Conservation (phyloP, 2,329 filamentous ascomycete genomes). For the Fusarium robinianum region DNA sequence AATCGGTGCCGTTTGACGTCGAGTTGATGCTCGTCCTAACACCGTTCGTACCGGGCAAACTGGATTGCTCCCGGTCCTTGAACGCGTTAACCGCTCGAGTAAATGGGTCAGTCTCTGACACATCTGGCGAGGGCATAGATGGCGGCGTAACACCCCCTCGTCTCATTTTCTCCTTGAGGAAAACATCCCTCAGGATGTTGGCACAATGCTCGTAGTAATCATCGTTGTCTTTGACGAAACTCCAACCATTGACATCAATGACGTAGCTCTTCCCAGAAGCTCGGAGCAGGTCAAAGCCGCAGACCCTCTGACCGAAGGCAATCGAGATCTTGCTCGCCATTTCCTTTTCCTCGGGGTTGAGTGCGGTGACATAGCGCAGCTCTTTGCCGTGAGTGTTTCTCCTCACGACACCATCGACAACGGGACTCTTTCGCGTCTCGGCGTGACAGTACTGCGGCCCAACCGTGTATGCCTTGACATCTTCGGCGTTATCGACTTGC, state of each 20-base stretch:
- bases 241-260: constrained; percentile 99
- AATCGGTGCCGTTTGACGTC: constrained; percentile 29
- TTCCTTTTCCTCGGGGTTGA: constrained; percentile 77
- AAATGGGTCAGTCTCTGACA: constrained; percentile 51
- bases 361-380: constrained; percentile 87
- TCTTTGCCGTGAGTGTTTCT: constrained; percentile 98
- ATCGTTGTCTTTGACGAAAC: constrained; percentile 99
- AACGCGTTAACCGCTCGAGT: constrained; percentile 38
- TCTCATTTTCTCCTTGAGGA: constrained; percentile 76
- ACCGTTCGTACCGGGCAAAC: constrained; percentile 22
- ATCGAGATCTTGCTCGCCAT: constrained; percentile 90
- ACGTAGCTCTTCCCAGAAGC: constrained; percentile 91
- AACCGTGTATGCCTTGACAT: constrained; percentile 98
- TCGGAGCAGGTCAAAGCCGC: constrained; percentile 91
- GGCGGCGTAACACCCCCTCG: constrained; percentile 64
- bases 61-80: constrained; percentile 47
- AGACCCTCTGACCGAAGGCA: constrained; percentile 92
- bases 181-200: constrained; percentile 83
- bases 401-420: constrained; percentile 93
- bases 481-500: constrained; percentile 93
- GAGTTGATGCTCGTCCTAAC: constrained; percentile 38
- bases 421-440: constrained; percentile 94
- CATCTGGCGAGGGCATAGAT: constrained; percentile 54
- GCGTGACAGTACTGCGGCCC: constrained; percentile 92
- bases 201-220: constrained; percentile 96